Conservation (phyloP, 768 basidiomycete genomes). For the Russula emetica region DNA sequence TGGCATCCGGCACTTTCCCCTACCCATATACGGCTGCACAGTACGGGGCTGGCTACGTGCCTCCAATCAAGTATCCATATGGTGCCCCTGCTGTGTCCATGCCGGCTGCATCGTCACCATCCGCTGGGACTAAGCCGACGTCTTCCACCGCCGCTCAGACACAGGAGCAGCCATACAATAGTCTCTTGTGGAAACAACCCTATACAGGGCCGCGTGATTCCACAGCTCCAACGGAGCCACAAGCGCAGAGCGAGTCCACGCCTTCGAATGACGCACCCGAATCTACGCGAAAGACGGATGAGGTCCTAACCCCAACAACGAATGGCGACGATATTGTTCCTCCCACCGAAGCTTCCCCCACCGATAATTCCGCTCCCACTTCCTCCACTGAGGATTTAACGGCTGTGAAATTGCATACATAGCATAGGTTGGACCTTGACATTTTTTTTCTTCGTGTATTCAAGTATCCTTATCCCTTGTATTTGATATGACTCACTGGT, state of each 20-base stretch:
- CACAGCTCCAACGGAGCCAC: background rate
- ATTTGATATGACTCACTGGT: conserved; percentile 14
- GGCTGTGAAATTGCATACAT: conserved; percentile 1
- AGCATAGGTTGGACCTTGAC: background rate
- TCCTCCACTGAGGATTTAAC: background rate
- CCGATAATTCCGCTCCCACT: background rate
- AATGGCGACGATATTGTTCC: background rate
- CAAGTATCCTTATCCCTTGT: conserved; percentile 24
- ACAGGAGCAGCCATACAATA: conserved; percentile 9
- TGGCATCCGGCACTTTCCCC: conserved; percentile 15
- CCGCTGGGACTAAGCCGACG: background rate
- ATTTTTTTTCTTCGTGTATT: background rate
- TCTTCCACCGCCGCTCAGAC: background rate
- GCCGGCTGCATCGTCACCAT: background rate
- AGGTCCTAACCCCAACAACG: background rate
- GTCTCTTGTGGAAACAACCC: conserved; percentile 22
- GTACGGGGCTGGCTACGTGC: conserved; percentile 20
- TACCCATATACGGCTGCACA: conserved; percentile 18
- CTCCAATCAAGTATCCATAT: conserved; percentile 22
- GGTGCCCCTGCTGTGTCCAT: conserved; percentile 12
- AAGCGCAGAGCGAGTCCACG: conserved; percentile 4
- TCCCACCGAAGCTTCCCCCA: background rate
- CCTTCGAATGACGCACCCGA: background rate
- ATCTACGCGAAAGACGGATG: background rate
- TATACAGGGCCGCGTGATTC: conserved; percentile 18